phyloP scores from a whole-genome alignment of 75 land plant genomes.

The Cryptomeria japonica region DNA sequence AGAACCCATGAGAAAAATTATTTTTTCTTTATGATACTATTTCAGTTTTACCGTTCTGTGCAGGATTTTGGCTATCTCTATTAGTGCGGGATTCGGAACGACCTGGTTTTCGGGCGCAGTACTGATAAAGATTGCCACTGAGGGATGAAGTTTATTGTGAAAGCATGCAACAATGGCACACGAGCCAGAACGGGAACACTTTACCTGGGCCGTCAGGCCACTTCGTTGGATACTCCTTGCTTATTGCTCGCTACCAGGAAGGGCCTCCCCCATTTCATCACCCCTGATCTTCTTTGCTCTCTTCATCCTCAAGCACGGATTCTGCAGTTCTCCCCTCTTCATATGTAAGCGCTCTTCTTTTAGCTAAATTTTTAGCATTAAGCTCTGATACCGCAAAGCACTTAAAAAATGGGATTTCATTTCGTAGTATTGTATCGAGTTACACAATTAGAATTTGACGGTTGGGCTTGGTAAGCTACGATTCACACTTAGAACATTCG shows the following conservation, averaged over 20 bases:
- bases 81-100: too few species aligned
- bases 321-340: slow-evolving; percentile 36
- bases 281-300: slow-evolving; percentile 36
- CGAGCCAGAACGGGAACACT: slow-evolving; percentile 19
- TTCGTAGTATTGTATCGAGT: background rate
- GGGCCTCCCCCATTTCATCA: slow-evolving; percentile 44
- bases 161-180: background rate
- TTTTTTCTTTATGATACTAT: too few species aligned
- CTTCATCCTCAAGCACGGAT: slow-evolving; percentile 37
- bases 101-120: too few species aligned
- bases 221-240: slow-evolving; percentile 42
- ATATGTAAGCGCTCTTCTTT: slow-evolving; percentile 27
- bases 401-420: background rate
- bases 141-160: slow-evolving; percentile 1
- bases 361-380: background rate
- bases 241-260: slow-evolving; percentile 38
- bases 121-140: background rate
- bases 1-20: too few species aligned
- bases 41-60: too few species aligned
- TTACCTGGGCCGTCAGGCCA: slow-evolving; percentile 7
- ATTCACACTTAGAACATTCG: too few species aligned
- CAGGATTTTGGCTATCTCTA: too few species aligned
- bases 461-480: too few species aligned
- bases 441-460: background rate
- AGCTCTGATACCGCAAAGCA: background rate